These are phyloP conservation scores for Westerdykella sp. DNA, from an alignment of 2,329 filamentous ascomycete species.

Conservation along the genomic window DNA sequence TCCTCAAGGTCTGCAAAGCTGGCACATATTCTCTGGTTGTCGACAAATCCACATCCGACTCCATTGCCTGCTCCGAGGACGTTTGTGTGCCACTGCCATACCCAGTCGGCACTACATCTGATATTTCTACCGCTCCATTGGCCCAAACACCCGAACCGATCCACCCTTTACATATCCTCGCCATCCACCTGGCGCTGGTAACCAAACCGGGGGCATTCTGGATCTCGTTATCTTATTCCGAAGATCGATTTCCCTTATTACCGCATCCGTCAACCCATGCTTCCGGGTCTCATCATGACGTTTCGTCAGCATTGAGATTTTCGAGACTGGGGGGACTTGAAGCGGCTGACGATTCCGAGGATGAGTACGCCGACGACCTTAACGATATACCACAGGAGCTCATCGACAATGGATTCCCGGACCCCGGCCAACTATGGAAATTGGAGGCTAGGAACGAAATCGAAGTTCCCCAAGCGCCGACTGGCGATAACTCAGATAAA, in stretches of 20 bases:
- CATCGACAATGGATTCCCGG: constrained; percentile 29
- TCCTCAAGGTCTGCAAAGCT: constrained; percentile 17
- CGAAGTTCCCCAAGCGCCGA: constrained; percentile 17
- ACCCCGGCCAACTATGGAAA: constrained; percentile 35
- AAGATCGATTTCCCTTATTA: constrained; percentile 37
- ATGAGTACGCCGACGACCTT: constrained; percentile 8
- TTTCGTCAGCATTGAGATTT: too few relatives aligned
- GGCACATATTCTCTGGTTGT: constrained; percentile 30
- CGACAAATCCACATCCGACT: constrained; percentile 37
- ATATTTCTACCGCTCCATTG: constrained; percentile 2
- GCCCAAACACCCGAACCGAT: constrained; percentile 13
- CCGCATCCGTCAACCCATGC: neutral
- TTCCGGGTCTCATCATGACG: too few relatives aligned
- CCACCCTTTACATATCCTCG: constrained; percentile 36
- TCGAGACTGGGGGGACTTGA: neutral
- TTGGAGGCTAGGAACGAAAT: constrained; percentile 30
- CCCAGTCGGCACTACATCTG: constrained; percentile 11
- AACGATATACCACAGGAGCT: constrained; percentile 22
- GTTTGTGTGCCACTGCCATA: constrained; percentile 27
- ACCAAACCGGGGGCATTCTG: constrained; percentile 34
- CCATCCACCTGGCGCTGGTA: constrained; percentile 36
- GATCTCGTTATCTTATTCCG: constrained; percentile 38
- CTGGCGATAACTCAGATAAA: constrained; percentile 3
- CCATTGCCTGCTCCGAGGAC: constrained; percentile 34
- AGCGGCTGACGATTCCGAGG: constrained; percentile 1